Percentiles rank a stretch among this genome's conserved stretches.
phyloP scores from a whole-genome alignment of 306 rosid species.

The Biancaea sappan region DNA sequence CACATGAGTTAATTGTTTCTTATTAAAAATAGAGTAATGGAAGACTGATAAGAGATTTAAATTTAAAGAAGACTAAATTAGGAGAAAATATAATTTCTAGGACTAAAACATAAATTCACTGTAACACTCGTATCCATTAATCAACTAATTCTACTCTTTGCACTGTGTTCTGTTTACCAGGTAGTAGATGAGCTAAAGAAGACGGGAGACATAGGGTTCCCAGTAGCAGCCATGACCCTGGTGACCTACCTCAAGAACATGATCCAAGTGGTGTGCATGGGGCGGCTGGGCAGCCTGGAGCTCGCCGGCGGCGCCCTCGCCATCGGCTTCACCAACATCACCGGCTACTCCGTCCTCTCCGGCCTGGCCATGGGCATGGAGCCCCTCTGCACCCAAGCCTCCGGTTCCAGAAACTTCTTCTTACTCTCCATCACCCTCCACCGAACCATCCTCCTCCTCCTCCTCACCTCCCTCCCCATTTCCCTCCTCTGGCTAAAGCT shows the following conservation, averaged over 20 bases:
- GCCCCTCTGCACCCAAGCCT: constrained; percentile 67
- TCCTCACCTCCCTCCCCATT: constrained; percentile 59
- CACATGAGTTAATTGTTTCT: too few species aligned
- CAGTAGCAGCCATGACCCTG: constrained; percentile 61
- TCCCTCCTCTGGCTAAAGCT: constrained; percentile 67
- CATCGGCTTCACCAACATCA: constrained; percentile 75
- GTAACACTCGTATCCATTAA: too few species aligned
- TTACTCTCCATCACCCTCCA: constrained; percentile 54
- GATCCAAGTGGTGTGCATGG: constrained; percentile 71
- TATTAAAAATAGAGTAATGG: too few species aligned
- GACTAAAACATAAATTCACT: too few species aligned
- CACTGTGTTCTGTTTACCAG: constrained; percentile 27
- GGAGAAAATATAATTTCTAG: too few species aligned
- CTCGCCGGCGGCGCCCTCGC: constrained; percentile 73
- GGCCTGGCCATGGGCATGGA: constrained; percentile 82
- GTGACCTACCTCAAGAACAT: constrained; percentile 69
- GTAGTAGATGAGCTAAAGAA: constrained; percentile 64
- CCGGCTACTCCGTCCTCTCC: constrained; percentile 71
- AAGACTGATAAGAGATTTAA: too few species aligned
- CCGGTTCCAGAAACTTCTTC: constrained; percentile 58
- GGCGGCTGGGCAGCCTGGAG: constrained; percentile 68
- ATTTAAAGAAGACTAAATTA: too few species aligned
- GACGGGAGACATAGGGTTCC: constrained; percentile 61
- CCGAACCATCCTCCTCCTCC: constrained; percentile 59
- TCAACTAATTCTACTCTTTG: neutral